Evolutionary conservation across 2,329 filamentous ascomycete genomes (phyloP).

Genomic region (Lachnellula willkommii): DNA sequence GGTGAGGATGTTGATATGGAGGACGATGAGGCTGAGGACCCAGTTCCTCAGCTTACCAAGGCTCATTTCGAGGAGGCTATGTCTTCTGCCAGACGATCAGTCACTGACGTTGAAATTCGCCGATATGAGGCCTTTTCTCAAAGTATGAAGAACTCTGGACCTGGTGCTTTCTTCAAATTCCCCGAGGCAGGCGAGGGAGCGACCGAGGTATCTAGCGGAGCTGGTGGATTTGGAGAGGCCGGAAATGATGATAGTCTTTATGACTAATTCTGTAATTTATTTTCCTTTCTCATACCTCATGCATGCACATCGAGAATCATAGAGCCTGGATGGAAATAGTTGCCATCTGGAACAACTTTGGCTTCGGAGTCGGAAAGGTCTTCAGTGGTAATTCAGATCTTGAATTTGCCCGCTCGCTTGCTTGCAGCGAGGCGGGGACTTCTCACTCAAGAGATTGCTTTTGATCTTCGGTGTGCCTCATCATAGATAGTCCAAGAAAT

Average conservation of each 20-base stretch:
- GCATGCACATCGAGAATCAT: conserved; percentile 15
- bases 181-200: conserved; percentile 59
- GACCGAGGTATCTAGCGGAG: conserved; percentile 59
- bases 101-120: conserved; percentile 94
- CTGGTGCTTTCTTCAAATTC: conserved; percentile 98
- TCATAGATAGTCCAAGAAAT: conserved; percentile 21
- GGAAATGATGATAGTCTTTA: conserved; percentile 97
- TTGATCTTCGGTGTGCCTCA: conserved; percentile 7
- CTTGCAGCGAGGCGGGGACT: neutral
- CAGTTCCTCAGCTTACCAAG: conserved; percentile 91
- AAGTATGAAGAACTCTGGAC: conserved; percentile 97
- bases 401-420: conserved; percentile 1
- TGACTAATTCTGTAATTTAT: conserved; percentile 57
- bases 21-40: conserved; percentile 77
- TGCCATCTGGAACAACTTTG: conserved; percentile 8
- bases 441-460: conserved; percentile 5
- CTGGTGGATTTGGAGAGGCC: conserved; percentile 71
- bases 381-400: conserved; percentile 9
- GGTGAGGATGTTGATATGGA: conserved; percentile 79
- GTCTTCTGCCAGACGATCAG: conserved; percentile 87
- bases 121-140: conserved; percentile 98
- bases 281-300: conserved; percentile 17
- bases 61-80: conserved; percentile 99
- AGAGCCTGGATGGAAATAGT: conserved; percentile 10
- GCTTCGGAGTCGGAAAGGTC: conserved; percentile 14